phyloP scores from a whole-genome alignment of 441 rosid species.

The Gossypium schwendimanii region DNA sequence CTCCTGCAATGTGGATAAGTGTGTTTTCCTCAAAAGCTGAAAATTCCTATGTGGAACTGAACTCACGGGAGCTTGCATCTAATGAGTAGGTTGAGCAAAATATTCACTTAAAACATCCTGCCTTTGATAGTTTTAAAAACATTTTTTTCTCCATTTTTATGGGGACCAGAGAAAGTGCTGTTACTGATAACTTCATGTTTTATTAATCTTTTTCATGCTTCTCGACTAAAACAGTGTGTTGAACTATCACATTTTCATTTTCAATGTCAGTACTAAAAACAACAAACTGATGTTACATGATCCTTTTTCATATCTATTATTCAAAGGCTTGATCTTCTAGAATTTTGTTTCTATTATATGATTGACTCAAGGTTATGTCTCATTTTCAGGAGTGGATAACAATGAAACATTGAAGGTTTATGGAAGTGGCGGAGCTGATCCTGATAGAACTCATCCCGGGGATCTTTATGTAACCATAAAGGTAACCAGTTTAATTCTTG shows the following conservation, averaged over 20 bases:
- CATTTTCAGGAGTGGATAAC: conserved; percentile 69
- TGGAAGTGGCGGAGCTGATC: conserved; percentile 91
- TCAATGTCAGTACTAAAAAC: not conserved
- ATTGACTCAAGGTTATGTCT: conserved; percentile 1
- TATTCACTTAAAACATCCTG: not conserved
- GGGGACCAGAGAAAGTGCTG: not conserved
- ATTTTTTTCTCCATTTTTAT: not conserved
- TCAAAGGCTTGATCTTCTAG: not conserved
- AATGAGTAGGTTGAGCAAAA: not conserved
- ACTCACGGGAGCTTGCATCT: not conserved
- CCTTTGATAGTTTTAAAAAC: not conserved
- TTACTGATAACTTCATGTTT: not conserved
- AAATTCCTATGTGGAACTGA: not conserved
- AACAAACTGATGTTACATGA: not conserved
- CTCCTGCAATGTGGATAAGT: not conserved
- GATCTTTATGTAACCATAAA: conserved; percentile 77
- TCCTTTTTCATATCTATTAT: not conserved
- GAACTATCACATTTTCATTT: not conserved
- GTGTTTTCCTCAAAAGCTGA: not conserved
- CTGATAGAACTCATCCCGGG: conserved; percentile 91
- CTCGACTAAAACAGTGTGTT: not conserved
- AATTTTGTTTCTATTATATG: not conserved
- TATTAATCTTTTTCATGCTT: not conserved
- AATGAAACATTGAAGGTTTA: conserved; percentile 65
- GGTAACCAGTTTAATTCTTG: conserved; percentile 35